A percentile compares a stretch with the other conserved stretches of the same genome.
phyloP scores from a whole-genome alignment of 345 rosid species.

The Salix suchowensis region DNA sequence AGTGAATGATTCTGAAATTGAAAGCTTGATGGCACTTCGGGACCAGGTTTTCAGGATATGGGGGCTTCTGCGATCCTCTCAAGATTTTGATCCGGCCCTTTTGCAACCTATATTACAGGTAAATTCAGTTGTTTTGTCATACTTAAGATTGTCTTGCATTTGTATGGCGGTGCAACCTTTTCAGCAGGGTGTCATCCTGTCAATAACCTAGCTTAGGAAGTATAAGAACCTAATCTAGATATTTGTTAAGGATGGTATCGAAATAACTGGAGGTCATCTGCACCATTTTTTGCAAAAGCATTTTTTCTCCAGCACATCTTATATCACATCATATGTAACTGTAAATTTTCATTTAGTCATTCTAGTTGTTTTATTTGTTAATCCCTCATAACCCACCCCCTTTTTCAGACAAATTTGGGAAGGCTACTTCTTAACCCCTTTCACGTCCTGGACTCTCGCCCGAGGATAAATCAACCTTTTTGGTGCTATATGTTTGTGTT shows the following conservation, averaged over 20 bases:
- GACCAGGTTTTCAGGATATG: constrained; percentile 74
- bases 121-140: neutral
- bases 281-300: neutral
- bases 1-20: constrained; percentile 51
- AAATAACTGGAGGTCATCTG: neutral
- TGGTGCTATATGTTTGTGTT: too few species aligned
- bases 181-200: neutral
- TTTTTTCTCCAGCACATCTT: too few species aligned
- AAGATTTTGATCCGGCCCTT: constrained; percentile 73
- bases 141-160: too few species aligned
- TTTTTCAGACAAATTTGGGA: too few species aligned
- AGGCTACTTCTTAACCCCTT: too few species aligned
- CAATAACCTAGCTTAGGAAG: too few species aligned
- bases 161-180: neutral
- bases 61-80: constrained; percentile 64
- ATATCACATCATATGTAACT: too few species aligned
- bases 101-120: constrained; percentile 86
- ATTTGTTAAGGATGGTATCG: neutral
- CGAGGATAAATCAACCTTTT: too few species aligned
- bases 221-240: neutral
- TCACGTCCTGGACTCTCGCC: too few species aligned
- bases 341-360: too few species aligned
- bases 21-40: constrained; percentile 63
- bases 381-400: too few species aligned
- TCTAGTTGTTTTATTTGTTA: too few species aligned